A percentile compares a stretch with the other conserved stretches of the same genome.
phyloP scores from a whole-genome alignment of 2,329 filamentous ascomycete species.

The Colletotrichum magnum region DNA sequence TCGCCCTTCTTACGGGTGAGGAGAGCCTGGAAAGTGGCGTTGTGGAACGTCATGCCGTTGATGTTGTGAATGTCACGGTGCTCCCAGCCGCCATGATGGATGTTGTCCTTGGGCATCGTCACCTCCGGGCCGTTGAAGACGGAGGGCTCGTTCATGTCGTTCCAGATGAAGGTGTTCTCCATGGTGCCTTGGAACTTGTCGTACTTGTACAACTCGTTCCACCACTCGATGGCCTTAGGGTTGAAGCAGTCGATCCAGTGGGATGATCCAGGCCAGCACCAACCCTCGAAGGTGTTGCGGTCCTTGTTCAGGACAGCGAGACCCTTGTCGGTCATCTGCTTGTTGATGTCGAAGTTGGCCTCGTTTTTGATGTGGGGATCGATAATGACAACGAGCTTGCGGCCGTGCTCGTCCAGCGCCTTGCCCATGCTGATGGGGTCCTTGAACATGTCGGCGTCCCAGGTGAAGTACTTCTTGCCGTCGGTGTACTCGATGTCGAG shows the following conservation, averaged over 20 bases:
- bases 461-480: conserved; percentile 98
- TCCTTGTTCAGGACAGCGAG: conserved; percentile 93
- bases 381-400: conserved; percentile 94
- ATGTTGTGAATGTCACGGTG: conserved; percentile 97
- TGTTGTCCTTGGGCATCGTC: conserved; percentile 98
- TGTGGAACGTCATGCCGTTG: conserved; percentile 95
- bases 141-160: conserved; percentile 99
- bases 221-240: conserved; percentile 92
- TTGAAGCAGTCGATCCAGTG: conserved; percentile 98
- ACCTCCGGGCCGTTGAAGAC: conserved; percentile 99
- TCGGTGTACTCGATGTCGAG: conserved; percentile 98
- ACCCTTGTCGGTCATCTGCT: conserved; percentile 87
- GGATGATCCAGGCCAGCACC: conserved; percentile 98
- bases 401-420: conserved; percentile 85
- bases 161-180: conserved; percentile 95
- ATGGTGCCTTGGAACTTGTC: conserved; percentile 88
- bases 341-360: conserved; percentile 80
- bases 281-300: conserved; percentile 89
- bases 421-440: conserved; percentile 90
- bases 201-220: conserved; percentile 90
- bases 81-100: conserved; percentile 93
- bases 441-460: conserved; percentile 90
- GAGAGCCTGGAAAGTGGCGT: conserved; percentile 90
- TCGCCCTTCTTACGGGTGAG: conserved; percentile 89
- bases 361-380: conserved; percentile 98